Base-by-base conservation (phyloP, 1,284 basidiomycete genomes). In the Tylopilus orsonianus region DNA sequence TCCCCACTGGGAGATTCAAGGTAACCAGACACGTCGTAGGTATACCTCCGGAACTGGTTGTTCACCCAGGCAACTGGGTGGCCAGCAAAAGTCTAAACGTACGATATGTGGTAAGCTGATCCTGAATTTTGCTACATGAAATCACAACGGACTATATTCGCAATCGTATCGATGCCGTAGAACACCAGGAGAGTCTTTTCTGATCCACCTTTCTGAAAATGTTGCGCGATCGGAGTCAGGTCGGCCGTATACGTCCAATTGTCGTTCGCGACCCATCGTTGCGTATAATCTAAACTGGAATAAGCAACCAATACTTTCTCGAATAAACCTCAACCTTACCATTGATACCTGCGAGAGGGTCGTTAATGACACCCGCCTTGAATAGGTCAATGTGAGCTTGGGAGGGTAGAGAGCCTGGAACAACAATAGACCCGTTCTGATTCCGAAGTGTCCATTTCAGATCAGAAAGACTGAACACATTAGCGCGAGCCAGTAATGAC, bases 191-290 rank as follows among this genome's bases (percentile, higher is more conserved):
- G 61, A 1, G 73, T 68, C 44, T 68, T 68, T 20, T 68, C 61
- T 8, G 59, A 51, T 7, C 55, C 32, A 13, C 56, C 42, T 27
- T 60, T 34, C 22, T 57, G 56, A 24, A 62, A 14, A 14, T 46
- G 44, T 46, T 61, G 46, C 34, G 67, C 60, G 43, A 80, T 70
- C 4, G 79, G 75, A 0, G 68, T 57, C 27, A 84, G 55, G 51
- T 79, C 75, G 1, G 81, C 79, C 0, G 78, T 80, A 56, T 82
- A 83, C 0, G 78, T 81, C 80, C 83, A 83, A 43, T 77, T 77
- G 48, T 84, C 80, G 36, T 77, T 67, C 16, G 74, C 71, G 37
- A 84, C 70, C 80, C 80, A 82, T 51, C 82, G 70, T 55, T 79
- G 68, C 1, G 74, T 76, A 51, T 77, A 81, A 49, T 83, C 79